These are phyloP conservation scores for Ciborinia camelliae DNA, from an alignment of 2,329 filamentous ascomycete genomes.

Conservation along the genomic window DNA sequence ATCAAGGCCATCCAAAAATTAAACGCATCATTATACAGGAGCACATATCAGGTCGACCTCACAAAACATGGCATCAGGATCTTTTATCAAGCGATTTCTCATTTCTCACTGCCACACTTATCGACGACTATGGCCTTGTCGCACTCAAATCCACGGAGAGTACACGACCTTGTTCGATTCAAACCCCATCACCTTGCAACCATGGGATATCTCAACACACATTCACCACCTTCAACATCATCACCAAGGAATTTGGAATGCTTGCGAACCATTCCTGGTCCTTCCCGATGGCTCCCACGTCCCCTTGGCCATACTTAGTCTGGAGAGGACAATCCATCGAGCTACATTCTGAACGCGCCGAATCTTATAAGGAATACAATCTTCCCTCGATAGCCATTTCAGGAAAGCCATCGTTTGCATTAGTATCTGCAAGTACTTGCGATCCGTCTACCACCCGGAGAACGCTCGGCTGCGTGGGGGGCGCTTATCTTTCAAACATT, in stretches of 20 bases:
- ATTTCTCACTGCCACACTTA: background rate
- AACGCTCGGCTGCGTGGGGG: background rate
- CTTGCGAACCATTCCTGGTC: slow-evolving; percentile 3
- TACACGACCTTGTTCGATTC: no score
- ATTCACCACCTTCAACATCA: slow-evolving; percentile 22
- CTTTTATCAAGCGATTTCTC: background rate
- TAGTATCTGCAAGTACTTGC: background rate
- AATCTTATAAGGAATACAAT: no score
- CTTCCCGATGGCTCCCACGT: background rate
- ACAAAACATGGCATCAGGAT: background rate
- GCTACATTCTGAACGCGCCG: no score
- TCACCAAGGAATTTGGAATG: slow-evolving; percentile 16
- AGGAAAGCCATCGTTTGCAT: background rate
- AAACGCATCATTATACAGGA: background rate
- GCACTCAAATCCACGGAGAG: background rate
- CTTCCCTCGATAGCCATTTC: background rate
- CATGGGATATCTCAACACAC: background rate
- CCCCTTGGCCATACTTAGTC: background rate
- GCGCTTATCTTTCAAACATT: no score
- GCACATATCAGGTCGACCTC: background rate
- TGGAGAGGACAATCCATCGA: background rate
- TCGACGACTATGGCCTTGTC: slow-evolving; percentile 1
- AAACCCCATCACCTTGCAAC: background rate
- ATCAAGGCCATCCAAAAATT: background rate
- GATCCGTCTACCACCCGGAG: background rate